phyloP scores from a whole-genome alignment of 164 flowering plant species.

The Santalum album region DNA sequence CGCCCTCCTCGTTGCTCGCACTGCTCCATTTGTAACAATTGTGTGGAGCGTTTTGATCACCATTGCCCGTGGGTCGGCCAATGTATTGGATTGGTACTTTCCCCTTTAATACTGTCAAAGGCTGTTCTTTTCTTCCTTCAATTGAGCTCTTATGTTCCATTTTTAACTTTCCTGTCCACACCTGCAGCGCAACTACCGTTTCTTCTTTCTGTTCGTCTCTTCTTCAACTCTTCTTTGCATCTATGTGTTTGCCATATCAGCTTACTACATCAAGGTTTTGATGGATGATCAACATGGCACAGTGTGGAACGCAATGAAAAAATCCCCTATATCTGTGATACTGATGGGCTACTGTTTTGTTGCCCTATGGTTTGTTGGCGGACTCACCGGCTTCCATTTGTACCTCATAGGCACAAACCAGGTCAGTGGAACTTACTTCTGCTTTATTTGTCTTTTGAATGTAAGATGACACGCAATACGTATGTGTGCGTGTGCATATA shows the following conservation, averaged over 20 bases:
- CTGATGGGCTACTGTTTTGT: conserved; percentile 83
- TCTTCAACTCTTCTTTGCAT: conserved; percentile 87
- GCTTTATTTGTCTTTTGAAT: background rate
- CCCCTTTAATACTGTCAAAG: background rate
- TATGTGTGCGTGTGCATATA: too few relatives aligned
- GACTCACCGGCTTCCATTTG: conserved; percentile 87
- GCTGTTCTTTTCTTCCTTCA: background rate
- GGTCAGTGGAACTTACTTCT: conserved; percentile 37
- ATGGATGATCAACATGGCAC: conserved; percentile 60
- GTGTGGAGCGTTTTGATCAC: conserved; percentile 94
- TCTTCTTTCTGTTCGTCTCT: conserved; percentile 82
- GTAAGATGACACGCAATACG: background rate
- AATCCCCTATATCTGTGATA: conserved; percentile 78
- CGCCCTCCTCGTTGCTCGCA: conserved; percentile 96
- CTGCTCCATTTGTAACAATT: conserved; percentile 87
- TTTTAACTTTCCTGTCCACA: conserved; percentile 8
- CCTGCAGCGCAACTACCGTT: conserved; percentile 94
- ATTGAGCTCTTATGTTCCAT: background rate
- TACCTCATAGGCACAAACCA: conserved; percentile 89
- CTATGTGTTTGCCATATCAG: conserved; percentile 82
- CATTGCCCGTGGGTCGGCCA: conserved; percentile 99
- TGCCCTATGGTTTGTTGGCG: conserved; percentile 92
- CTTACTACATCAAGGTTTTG: conserved; percentile 71
- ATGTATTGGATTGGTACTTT: conserved; percentile 90
- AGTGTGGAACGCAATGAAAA: conserved; percentile 84